Percentiles rank a stretch among this genome's conserved stretches.
Evolutionary conservation across 352 stramenopile genomes (phyloP).

Genomic region (Pythium oligandrum): DNA sequence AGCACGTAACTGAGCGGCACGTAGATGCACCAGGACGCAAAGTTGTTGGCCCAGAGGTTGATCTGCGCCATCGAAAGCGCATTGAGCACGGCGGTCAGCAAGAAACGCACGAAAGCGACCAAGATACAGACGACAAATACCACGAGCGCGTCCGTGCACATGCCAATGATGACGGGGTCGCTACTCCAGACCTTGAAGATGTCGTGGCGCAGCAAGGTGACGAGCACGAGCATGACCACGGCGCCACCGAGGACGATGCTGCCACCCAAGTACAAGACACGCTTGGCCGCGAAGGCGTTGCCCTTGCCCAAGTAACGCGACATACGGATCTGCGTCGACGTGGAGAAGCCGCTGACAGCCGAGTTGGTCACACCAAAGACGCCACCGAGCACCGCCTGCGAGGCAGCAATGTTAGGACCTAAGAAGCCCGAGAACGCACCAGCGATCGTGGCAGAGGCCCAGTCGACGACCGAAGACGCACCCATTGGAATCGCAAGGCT

Average conservation of each 20-base stretch:
- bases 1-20: slow-evolving; percentile 42
- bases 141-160: slow-evolving; percentile 32
- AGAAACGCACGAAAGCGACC: slow-evolving; percentile 44
- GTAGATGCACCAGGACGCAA: slow-evolving; percentile 44
- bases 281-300: slow-evolving; percentile 35
- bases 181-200: slow-evolving; percentile 45
- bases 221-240: slow-evolving; percentile 27
- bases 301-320: slow-evolving; percentile 43
- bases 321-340: slow-evolving; percentile 47
- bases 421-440: slow-evolving; percentile 41
- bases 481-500: slow-evolving; percentile 43
- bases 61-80: slow-evolving; percentile 37
- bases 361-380: slow-evolving; percentile 47
- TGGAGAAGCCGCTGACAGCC: slow-evolving; percentile 40
- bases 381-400: slow-evolving; percentile 34
- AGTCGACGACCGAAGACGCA: slow-evolving; percentile 43
- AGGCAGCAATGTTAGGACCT: slow-evolving; percentile 39
- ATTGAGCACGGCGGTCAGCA: slow-evolving; percentile 40
- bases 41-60: slow-evolving; percentile 49
- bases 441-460: slow-evolving; percentile 35
- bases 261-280: slow-evolving; percentile 32
- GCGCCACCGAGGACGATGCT: slow-evolving; percentile 31
- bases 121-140: slow-evolving; percentile 52
- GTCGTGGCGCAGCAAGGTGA: slow-evolving; percentile 28
- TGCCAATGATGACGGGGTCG: slow-evolving; percentile 35